Base-by-base conservation (phyloP, 768 basidiomycete species). In the Tricholoma sp. region DNA sequence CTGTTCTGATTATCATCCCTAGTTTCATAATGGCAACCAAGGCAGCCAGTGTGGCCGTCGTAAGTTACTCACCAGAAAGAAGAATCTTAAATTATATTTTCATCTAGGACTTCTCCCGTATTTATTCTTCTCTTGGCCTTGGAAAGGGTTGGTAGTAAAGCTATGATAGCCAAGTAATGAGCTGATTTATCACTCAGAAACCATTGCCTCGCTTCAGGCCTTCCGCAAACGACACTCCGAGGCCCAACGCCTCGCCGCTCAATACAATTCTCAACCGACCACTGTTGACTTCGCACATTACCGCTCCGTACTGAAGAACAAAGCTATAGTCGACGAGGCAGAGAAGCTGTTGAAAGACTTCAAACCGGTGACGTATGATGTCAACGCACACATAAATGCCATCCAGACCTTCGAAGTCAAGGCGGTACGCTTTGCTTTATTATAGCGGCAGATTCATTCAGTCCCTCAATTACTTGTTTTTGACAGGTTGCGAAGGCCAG, bases 351-450 rank as follows among this genome's bases (percentile, higher is more conserved):
- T 97, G 65, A 85, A 79, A 58, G 83, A 84, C 33, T 98, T 97
- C 81, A 97, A 96, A 76, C 92, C 97, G 34, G 87, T 93, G 52
- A 89, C 91, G 2, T 98, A 98, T 74, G 96, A 99, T 68, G 89
- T 94, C 57, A 75, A 73, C 64, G 80, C 90, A 53, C 91, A 95
- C 72, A 70, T 97, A 74, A 96, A 94, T 75, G 94, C 92, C 45
- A 97, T 99, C 65, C 94, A 96, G 69, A 86, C 92, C 50, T 99
- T 99, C 72, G 92, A 98, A 81, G 80, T 84, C 59, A 97, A 95
- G 76, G 97, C 97, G 59, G 96, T 98, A 63, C 55, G 70, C 67
- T 20, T 33, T 48, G 3, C 29, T 32, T 32, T 31, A 3, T 31
- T 17, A 20, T 3, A 10, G 41, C 2, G 13, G 37, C 37, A 42